Base-by-base conservation (phyloP, 2,329 filamentous ascomycete species). In the Arthrinium phaeospermum region DNA sequence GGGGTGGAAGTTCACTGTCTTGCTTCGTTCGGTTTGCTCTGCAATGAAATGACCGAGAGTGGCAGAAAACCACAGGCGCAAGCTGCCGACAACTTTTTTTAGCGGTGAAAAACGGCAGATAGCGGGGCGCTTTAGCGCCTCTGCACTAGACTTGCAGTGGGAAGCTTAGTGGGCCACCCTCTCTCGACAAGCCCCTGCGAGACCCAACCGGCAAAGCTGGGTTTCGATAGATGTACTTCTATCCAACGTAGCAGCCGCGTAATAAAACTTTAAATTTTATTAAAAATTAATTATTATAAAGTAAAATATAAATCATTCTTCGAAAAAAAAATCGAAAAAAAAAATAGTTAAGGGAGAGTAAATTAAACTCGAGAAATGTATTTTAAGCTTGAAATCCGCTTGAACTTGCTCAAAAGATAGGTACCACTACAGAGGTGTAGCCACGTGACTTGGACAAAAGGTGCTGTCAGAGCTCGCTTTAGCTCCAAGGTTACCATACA, bases 91-190 rank as follows among this genome's bases (percentile, higher is more conserved):
- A 77, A 79, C 79, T 81, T 82, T 86, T 86, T 86, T 86, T 85
- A 80, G 85, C 85, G 85, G 85, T 86, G 76, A 76, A 70, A 45
- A 30, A 47, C 71, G 84, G 85, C 85, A 87, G 82, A 79, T 79
- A 24, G 44, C 45, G 57, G 30, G 34, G 34, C 57, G 57, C 7
- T 22, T 61, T 64, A 30, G 45, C 45, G 47, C 46, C 53, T 61
- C 51, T 61, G n/a, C 46, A 49, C 46, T 49, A n/a, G 46, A 49
- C 46, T 49, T 34, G n/a, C 30, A 61, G 53, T 61, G 30, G 53
- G n/a, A 14, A 27, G 16, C 16, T 30, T 37, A 61, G 53, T 61
- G 53, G 53, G 53, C 30, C 53, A 22, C 53, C 30, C 13, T 19
- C 51, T 57, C 13, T 53, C 13, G 10, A 30, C 27, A 30, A 30